Conservation (phyloP, 2,329 filamentous ascomycete species). For the Chaetothyriales sp. region DNA sequence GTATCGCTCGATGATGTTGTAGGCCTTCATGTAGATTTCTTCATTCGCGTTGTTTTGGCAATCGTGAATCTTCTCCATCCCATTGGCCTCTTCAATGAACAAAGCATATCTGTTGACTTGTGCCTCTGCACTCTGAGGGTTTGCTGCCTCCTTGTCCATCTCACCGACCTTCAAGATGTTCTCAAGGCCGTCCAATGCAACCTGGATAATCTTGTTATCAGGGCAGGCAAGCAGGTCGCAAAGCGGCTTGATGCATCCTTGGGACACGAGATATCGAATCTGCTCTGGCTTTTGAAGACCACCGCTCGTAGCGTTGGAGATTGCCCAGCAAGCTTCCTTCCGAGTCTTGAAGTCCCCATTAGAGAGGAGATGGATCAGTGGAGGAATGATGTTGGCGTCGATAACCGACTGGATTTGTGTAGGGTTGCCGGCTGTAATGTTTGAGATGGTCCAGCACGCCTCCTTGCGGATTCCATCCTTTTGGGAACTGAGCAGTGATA, state of each 20-base stretch:
- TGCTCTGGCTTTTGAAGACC: constrained; percentile 97
- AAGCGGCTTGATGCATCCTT: constrained; percentile 92
- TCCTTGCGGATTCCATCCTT: constrained; percentile 99
- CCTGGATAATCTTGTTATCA: constrained; percentile 99
- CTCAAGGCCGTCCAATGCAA: constrained; percentile 91
- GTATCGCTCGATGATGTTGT: constrained; percentile 99
- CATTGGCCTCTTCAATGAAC: constrained; percentile 95
- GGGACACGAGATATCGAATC: constrained; percentile 83
- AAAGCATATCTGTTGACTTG: constrained; percentile 91
- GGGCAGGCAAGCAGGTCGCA: constrained; percentile 92
- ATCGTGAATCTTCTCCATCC: constrained; percentile 99
- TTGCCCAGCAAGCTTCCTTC: constrained; percentile 99
- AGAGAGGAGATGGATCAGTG: constrained; percentile 85
- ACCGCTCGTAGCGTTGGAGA: constrained; percentile 94
- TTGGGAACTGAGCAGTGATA: constrained; percentile 84
- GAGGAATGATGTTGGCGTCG: constrained; percentile 91
- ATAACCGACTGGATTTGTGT: constrained; percentile 94
- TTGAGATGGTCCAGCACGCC: constrained; percentile 99
- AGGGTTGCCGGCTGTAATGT: constrained; percentile 95
- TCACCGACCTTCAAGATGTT: constrained; percentile 99
- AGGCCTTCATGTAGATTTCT: constrained; percentile 99
- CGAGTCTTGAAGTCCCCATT: constrained; percentile 98
- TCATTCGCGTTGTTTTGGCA: constrained; percentile 99
- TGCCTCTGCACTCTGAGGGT: constrained; percentile 48
- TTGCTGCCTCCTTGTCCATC: constrained; percentile 84